Evolutionary conservation across 805 yeast species (phyloP), one percentile per base, ranked within the genome.

Genomic region (Wickerhamomyces canadensis): DNA sequence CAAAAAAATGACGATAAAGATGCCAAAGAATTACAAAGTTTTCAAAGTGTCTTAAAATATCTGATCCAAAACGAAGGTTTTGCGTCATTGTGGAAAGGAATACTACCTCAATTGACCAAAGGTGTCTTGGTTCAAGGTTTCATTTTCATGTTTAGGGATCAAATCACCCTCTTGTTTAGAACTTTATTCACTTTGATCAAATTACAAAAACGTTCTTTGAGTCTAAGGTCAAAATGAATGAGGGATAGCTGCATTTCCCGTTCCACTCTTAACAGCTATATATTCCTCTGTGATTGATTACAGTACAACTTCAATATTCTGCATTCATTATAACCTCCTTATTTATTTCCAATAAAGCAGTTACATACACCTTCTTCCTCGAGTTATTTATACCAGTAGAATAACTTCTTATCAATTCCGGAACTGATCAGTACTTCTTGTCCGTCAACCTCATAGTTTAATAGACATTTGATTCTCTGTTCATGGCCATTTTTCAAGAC

Each of bases 91-190:
- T 86, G 86, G 76, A 84, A 80, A 63, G 95, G 95, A 3, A 51
- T 86, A 22, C 72, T 77, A 3, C 95, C 95, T 6, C 95, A 86
- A 57, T 67, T 86, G 40, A 57, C 78, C 27, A 86, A 86, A 65
- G 95, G 93, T 1, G 80, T 85, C 3, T 59, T 86, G 30, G 95
- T 85, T 5, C 95, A 86, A 59, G 95, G 95, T 0, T 65, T 86
- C 42, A 67, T 86, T 49, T 82, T 86, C 54, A 83, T 82, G 80
- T 82, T 80, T 61, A 84, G 67, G 30, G 55, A 51, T 34, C 47
- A 53, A 30, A 36, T 56, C 57, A 51, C 47, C 5, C 12, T 41
- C 7, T 27, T 39, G 11, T 40, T 56, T 45, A 58, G 45, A 43
- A 44, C 39, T n/a, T 28, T 41, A 17, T 52, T 38, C 36, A 33